Evolutionary conservation across 148 eudicot genomes (phyloP).

Genomic region (Vaccinium darrowii): DNA sequence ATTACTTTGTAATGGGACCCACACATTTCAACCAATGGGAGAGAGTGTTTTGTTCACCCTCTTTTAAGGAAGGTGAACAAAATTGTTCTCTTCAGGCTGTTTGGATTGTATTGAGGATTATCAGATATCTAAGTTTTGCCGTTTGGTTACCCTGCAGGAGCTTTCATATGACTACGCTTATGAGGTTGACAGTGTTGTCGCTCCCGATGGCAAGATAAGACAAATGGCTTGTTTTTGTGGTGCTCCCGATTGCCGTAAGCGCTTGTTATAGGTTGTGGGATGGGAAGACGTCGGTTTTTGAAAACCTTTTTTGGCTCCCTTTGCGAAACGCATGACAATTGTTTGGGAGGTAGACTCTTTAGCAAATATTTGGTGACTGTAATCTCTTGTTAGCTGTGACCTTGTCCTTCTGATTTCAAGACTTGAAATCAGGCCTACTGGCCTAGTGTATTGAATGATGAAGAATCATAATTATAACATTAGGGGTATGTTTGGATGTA

Average conservation of each 20-base stretch:
- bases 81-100: neutral
- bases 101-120: neutral
- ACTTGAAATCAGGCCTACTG: neutral
- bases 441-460: neutral
- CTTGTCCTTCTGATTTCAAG: neutral
- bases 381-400: neutral
- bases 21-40: no score
- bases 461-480: neutral
- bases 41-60: no score
- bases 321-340: neutral
- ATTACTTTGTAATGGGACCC: no score
- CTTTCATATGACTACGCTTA: slow-evolving; percentile 79
- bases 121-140: neutral
- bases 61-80: no score
- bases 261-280: slow-evolving; percentile 37
- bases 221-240: slow-evolving; percentile 63
- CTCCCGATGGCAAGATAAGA: slow-evolving; percentile 61
- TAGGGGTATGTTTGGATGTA: neutral
- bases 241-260: slow-evolving; percentile 63
- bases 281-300: neutral
- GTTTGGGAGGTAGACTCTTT: neutral
- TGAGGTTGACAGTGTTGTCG: slow-evolving; percentile 61
- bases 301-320: neutral
- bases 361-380: neutral
- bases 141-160: slow-evolving; percentile 39